phyloP scores from a whole-genome alignment of 345 rosid genomes.

The Moricandia moricandioides region DNA sequence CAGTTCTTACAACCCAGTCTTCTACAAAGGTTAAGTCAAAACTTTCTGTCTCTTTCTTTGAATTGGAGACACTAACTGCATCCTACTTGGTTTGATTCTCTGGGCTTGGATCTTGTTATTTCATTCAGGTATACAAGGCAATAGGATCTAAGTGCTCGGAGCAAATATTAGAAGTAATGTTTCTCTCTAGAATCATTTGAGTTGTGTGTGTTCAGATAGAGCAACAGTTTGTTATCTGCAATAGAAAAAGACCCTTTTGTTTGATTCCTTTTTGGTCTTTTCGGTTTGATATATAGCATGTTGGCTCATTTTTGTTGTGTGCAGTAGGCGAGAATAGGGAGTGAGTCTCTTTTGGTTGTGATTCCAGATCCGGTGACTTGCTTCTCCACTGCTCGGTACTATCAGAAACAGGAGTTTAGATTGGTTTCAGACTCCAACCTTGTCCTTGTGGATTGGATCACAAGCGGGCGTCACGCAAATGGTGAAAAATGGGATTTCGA shows the following conservation, averaged over 20 bases:
- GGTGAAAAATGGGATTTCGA: conserved; percentile 94
- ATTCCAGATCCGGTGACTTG: conserved; percentile 95
- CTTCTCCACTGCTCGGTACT: conserved; percentile 81
- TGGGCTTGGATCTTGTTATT: conserved; percentile 9
- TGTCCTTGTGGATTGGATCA: conserved; percentile 88
- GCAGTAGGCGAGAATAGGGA: conserved; percentile 67
- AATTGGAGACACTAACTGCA: neutral
- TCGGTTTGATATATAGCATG: conserved; percentile 32
- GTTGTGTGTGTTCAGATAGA: neutral
- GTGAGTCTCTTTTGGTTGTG: conserved; percentile 59
- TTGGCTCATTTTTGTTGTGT: neutral
- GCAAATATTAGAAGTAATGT: conserved; percentile 64
- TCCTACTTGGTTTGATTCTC: conserved; percentile 8
- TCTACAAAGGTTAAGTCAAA: conserved; percentile 67
- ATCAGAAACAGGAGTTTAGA: conserved; percentile 79
- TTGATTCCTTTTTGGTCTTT: neutral
- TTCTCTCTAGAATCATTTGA: conserved; percentile 4
- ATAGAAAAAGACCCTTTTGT: neutral
- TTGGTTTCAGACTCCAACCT: conserved; percentile 63
- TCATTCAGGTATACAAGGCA: conserved; percentile 72
- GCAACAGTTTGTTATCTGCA: neutral
- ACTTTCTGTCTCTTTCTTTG: neutral
- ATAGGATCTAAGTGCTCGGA: conserved; percentile 65
- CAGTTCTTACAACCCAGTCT: conserved; percentile 82
- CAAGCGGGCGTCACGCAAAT: conserved; percentile 87